Percentiles rank a stretch among this genome's conserved stretches.
Evolutionary conservation across 352 stramenopile species (phyloP).

Genomic region (Globisporangium middletonii): DNA sequence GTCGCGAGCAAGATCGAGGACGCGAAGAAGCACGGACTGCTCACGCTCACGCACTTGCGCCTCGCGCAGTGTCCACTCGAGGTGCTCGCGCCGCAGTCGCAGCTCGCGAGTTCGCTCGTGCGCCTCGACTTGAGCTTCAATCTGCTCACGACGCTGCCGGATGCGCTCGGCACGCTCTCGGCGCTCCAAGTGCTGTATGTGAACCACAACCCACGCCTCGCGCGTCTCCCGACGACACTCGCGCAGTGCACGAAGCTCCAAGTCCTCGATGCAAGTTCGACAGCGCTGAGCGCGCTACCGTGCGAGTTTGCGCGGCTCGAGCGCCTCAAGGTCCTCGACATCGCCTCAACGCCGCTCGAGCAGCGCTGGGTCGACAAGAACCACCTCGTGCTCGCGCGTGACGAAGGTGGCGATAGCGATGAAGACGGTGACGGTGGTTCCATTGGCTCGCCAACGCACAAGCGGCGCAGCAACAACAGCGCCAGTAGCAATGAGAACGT

Average conservation of each 20-base stretch:
- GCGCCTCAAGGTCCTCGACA: constrained; percentile 62
- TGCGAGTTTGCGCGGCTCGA: constrained; percentile 58
- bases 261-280: constrained; percentile 68
- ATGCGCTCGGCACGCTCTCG: constrained; percentile 43
- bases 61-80: constrained; percentile 35
- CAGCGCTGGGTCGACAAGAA: constrained; percentile 47
- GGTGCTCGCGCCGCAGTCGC: constrained; percentile 24
- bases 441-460: background rate
- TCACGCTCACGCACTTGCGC: constrained; percentile 45
- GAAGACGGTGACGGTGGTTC: background rate
- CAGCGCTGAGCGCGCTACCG: constrained; percentile 55
- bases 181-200: constrained; percentile 76
- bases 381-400: constrained; percentile 23
- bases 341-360: constrained; percentile 66
- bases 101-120: constrained; percentile 32
- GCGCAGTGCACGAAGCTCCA: constrained; percentile 56
- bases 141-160: constrained; percentile 46
- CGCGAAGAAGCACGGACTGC: constrained; percentile 48
- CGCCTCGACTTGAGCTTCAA: constrained; percentile 85
- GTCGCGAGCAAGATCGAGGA: constrained; percentile 51
- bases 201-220: constrained; percentile 76
- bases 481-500: background rate
- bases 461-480: background rate
- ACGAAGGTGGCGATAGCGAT: constrained; percentile 4
- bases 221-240: constrained; percentile 42